Evolutionary conservation across 73 alveolate genomes (phyloP).

Genomic region (Blepharisma japonicum): DNA sequence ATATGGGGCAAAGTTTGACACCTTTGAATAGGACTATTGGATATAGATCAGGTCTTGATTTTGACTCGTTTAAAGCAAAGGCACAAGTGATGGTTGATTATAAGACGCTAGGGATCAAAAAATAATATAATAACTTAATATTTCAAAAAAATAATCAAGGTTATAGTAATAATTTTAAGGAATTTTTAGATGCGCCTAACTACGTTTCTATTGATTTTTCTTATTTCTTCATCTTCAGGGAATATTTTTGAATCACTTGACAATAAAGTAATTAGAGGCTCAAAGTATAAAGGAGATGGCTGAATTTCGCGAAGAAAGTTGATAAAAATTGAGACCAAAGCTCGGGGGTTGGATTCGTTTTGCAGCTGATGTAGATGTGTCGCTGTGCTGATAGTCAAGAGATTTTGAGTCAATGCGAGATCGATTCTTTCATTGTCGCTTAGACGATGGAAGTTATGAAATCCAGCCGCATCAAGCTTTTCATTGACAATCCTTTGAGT

Average conservation of each 20-base stretch:
- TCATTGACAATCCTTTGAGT: neutral
- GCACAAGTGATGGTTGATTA: too few relatives aligned
- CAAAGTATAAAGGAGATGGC: neutral
- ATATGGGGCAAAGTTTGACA: too few relatives aligned
- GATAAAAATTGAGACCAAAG: neutral
- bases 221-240: conserved; percentile 12
- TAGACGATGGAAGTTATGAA: neutral
- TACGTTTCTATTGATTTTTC: neutral
- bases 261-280: neutral
- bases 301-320: neutral
- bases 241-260: neutral
- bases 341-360: neutral
- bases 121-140: too few relatives aligned
- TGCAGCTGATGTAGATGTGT: neutral
- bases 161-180: too few relatives aligned
- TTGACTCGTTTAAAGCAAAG: too few relatives aligned
- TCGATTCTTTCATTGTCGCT: conserved; percentile 22
- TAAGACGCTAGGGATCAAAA: too few relatives aligned
- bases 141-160: too few relatives aligned
- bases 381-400: neutral
- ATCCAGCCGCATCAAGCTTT: neutral
- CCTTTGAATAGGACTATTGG: too few relatives aligned
- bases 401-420: conserved; percentile 11
- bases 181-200: neutral
- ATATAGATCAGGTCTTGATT: too few relatives aligned